Evolutionary conservation across 75 land plant species (phyloP).

Genomic region (Selaginella moellendorffii): DNA sequence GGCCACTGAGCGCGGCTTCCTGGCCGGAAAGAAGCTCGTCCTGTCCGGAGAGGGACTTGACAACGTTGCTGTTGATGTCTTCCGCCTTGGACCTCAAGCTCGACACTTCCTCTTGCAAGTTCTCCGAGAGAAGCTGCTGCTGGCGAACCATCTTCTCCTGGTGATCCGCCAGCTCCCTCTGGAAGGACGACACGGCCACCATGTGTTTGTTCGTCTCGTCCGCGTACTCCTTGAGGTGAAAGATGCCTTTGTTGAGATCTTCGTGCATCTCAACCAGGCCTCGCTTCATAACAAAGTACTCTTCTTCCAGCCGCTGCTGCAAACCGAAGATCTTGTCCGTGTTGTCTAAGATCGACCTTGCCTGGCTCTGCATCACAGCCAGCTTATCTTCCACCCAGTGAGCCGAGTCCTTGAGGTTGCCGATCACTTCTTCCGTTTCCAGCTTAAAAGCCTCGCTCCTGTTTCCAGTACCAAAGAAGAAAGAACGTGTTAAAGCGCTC

Average conservation of each 20-base stretch:
- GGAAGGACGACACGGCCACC: neutral
- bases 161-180: neutral
- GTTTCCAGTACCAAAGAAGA: neutral
- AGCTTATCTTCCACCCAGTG: neutral
- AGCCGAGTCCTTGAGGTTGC: neutral
- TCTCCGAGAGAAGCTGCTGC: neutral
- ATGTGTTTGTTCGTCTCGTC: neutral
- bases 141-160: neutral
- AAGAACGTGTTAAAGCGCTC: neutral
- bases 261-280: neutral
- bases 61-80: neutral
- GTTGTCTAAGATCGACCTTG: neutral
- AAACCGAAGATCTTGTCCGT: neutral
- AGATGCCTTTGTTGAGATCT: neutral
- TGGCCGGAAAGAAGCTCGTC: neutral
- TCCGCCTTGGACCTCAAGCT: neutral
- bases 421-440: neutral
- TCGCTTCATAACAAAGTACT: neutral
- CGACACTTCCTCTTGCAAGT: neutral
- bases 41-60: neutral
- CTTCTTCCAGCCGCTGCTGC: constrained; percentile 1
- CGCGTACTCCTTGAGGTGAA: neutral
- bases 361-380: neutral
- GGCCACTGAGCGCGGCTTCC: neutral
- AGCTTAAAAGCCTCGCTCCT: neutral